phyloP scores from a whole-genome alignment of 208 protist species.

The Acanthamoeba quina region DNA sequence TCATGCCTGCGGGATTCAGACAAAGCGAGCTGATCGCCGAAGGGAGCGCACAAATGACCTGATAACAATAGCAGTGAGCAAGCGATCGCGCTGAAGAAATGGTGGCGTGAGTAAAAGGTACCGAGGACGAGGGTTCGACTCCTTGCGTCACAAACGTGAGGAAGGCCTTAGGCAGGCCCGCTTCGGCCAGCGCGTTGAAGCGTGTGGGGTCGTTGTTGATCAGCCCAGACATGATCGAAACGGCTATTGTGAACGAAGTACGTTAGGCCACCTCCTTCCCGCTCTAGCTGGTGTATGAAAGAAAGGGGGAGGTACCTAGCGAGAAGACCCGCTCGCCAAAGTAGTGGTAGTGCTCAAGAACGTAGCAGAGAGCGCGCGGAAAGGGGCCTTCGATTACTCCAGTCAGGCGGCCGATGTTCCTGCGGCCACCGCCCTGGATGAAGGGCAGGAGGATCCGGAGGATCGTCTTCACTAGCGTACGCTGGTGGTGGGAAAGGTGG shows the following conservation, averaged over 20 bases:
- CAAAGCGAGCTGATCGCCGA: conserved; percentile 50
- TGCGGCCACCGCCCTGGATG: conserved; percentile 53
- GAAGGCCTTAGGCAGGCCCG: conserved; percentile 24
- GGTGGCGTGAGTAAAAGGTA: neutral
- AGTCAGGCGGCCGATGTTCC: conserved; percentile 33
- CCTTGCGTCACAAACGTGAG: conserved; percentile 13
- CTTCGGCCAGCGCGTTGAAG: conserved; percentile 18
- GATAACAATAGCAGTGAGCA: neutral
- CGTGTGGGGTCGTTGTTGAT: conserved; percentile 72
- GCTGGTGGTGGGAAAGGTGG: conserved; percentile 45
- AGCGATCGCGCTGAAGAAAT: neutral
- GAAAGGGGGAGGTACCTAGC: conserved; percentile 24
- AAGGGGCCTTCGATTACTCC: conserved; percentile 58
- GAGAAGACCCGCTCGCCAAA: conserved; percentile 71
- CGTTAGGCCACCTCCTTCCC: neutral
- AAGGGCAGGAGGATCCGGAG: conserved; percentile 66
- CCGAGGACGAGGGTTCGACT: conserved; percentile 30
- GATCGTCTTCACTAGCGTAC: conserved; percentile 41
- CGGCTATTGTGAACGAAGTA: neutral
- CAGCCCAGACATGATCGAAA: conserved; percentile 61
- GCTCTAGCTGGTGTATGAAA: neutral
- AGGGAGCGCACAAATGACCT: conserved; percentile 58
- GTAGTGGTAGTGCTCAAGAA: conserved; percentile 56
- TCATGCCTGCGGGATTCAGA: conserved; percentile 25
- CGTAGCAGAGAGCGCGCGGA: conserved; percentile 45